A percentile compares a stretch with the other conserved stretches of the same genome.
Evolutionary conservation across 2,329 filamentous ascomycete genomes (phyloP).

Genomic region (Emergomyces pasteurianus): DNA sequence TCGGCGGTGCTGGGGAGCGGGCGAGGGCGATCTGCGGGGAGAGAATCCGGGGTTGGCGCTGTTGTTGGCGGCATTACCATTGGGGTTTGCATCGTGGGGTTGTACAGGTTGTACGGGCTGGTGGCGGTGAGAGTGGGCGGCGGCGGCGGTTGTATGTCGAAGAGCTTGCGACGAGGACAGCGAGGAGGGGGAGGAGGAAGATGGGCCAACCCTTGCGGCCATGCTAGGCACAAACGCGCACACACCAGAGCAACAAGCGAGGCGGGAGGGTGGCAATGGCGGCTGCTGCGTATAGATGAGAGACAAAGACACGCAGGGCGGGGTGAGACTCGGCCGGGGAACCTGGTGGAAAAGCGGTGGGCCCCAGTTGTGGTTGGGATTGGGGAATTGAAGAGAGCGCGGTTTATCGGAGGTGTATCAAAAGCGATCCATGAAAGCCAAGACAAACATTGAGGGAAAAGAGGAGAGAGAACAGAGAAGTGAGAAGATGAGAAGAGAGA

Average conservation of each 20-base stretch:
- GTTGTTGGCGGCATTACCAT: neutral
- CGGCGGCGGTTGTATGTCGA: neutral
- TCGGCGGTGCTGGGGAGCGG: conserved; percentile 31
- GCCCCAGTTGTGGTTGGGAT: too few species aligned
- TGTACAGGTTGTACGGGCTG: neutral
- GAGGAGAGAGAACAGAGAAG: neutral
- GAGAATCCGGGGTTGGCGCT: conserved; percentile 5
- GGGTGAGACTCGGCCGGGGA: too few species aligned
- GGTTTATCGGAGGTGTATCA: neutral
- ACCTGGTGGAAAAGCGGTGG: too few species aligned
- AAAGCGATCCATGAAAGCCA: too few species aligned
- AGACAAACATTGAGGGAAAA: too few species aligned
- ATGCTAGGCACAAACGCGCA: neutral
- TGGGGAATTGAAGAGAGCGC: neutral
- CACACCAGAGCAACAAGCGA: too few species aligned
- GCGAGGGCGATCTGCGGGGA: conserved; percentile 21
- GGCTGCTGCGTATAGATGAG: neutral
- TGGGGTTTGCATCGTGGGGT: neutral
- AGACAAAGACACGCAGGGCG: neutral
- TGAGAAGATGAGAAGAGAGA: neutral
- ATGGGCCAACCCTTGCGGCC: neutral
- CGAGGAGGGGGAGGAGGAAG: neutral
- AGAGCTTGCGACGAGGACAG: neutral
- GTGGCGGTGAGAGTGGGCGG: neutral
- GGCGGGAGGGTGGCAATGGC: too few species aligned